Conservation (phyloP, 768 basidiomycete species). For the Mycena venus region DNA sequence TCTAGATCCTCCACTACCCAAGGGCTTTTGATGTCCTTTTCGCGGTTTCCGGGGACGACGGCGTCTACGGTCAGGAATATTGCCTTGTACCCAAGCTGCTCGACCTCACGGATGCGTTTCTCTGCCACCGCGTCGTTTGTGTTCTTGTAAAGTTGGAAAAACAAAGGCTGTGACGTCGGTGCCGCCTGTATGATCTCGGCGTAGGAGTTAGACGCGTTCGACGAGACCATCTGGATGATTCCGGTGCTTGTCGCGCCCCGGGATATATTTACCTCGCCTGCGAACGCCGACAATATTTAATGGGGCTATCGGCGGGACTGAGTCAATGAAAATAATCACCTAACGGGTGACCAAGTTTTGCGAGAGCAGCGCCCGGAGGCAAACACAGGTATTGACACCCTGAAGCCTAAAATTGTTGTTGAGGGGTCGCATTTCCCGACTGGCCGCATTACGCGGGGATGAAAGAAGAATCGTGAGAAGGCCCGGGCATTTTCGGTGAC, state of each 20-base stretch:
- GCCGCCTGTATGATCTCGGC: conserved; percentile 72
- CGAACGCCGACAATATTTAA: neutral
- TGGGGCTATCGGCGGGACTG: neutral
- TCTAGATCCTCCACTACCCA: conserved; percentile 52
- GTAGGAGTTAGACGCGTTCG: conserved; percentile 79
- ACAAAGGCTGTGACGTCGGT: conserved; percentile 69
- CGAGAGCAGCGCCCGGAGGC: conserved; percentile 87
- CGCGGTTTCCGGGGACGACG: conserved; percentile 84
- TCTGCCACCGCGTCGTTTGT: conserved; percentile 74
- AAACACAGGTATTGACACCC: conserved; percentile 83
- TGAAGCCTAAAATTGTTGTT: conserved; percentile 80
- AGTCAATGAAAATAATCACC: conserved; percentile 47
- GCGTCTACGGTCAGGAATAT: conserved; percentile 95
- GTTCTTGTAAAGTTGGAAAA: conserved; percentile 92
- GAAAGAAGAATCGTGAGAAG: conserved; percentile 90
- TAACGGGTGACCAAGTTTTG: conserved; percentile 90
- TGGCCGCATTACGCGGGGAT: conserved; percentile 82
- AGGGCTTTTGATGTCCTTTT: conserved; percentile 76
- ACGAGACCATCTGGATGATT: conserved; percentile 90
- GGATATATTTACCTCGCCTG: conserved; percentile 88
- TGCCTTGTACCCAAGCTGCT: conserved; percentile 83
- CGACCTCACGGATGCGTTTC: conserved; percentile 78
- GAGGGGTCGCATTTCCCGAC: conserved; percentile 77
- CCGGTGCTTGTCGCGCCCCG: conserved; percentile 73
- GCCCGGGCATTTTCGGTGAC: conserved; percentile 79